Percentiles rank a stretch among this genome's conserved stretches.
These are phyloP conservation scores for Leccinellum rugosiceps DNA, from an alignment of 768 basidiomycete genomes.

Conservation along the genomic window DNA sequence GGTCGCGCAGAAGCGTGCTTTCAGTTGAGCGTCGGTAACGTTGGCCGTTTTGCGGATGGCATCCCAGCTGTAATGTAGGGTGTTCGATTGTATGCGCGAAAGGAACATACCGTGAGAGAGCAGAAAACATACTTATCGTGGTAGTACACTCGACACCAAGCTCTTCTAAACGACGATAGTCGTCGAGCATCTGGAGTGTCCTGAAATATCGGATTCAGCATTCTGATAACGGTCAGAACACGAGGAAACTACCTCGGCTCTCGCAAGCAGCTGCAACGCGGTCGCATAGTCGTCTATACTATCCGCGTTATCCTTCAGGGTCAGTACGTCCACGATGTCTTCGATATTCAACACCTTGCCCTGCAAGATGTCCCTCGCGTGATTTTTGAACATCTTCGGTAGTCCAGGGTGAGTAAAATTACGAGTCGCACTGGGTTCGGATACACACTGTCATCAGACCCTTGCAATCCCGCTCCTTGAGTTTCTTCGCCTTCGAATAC, in stretches of 20 bases:
- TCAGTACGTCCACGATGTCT: constrained; percentile 78
- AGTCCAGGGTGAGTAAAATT: not conserved
- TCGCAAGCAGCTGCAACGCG: constrained; percentile 63
- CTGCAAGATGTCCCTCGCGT: constrained; percentile 66
- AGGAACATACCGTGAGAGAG: not conserved
- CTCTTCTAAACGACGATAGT: constrained; percentile 63
- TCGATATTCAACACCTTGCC: constrained; percentile 75
- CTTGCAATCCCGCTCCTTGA: constrained; percentile 39
- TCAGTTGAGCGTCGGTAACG: constrained; percentile 74
- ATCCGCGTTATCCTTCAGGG: constrained; percentile 73
- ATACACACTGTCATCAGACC: constrained; percentile 43
- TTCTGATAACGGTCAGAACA: not conserved
- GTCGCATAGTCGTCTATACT: constrained; percentile 63
- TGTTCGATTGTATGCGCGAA: not conserved
- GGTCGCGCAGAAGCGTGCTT: constrained; percentile 65
- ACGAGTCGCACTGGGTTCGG: not conserved
- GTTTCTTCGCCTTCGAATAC: constrained; percentile 47
- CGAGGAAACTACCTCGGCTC: constrained; percentile 42
- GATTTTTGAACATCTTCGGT: constrained; percentile 62
- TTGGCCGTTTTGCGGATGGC: constrained; percentile 69
- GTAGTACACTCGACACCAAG: constrained; percentile 87
- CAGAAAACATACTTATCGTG: constrained; percentile 74
- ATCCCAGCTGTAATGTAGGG: constrained; percentile 60
- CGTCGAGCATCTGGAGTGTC: constrained; percentile 68
- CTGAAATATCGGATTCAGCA: constrained; percentile 34